A percentile compares a stretch with the other conserved stretches of the same genome.
These are phyloP conservation scores for Globisporangium lucens DNA, from an alignment of 352 stramenopile genomes.

Conservation along the genomic window DNA sequence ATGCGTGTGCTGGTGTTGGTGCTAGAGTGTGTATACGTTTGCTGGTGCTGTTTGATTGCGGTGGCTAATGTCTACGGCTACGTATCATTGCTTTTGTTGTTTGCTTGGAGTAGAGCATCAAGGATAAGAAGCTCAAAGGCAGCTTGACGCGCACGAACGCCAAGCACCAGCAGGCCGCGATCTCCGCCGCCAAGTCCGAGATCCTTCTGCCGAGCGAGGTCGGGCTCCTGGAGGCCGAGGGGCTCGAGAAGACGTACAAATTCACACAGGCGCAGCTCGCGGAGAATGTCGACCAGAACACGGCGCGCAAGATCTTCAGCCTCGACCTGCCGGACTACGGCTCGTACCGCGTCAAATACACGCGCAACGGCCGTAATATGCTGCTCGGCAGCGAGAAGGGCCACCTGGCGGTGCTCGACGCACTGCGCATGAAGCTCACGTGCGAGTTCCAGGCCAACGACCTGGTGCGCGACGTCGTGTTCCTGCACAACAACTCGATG, in stretches of 20 bases:
- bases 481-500: constrained; percentile 97
- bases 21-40: background rate
- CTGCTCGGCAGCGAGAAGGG: constrained; percentile 93
- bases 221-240: constrained; percentile 92
- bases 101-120: constrained; percentile 38
- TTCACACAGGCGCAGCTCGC: constrained; percentile 91
- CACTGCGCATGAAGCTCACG: constrained; percentile 86
- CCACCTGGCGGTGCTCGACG: constrained; percentile 95
- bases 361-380: constrained; percentile 94
- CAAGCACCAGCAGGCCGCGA: constrained; percentile 83
- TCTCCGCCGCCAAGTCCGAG: constrained; percentile 87
- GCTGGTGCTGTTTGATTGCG: background rate
- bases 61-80: background rate
- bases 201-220: constrained; percentile 86
- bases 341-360: constrained; percentile 94
- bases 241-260: constrained; percentile 96
- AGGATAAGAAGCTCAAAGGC: constrained; percentile 88
- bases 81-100: background rate
- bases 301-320: constrained; percentile 94
- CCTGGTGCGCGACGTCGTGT: constrained; percentile 93
- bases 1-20: background rate
- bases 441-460: constrained; percentile 95
- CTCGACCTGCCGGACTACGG: constrained; percentile 91
- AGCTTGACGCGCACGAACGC: constrained; percentile 64
- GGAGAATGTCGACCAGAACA: constrained; percentile 92